These are phyloP conservation scores for Talaromyces pinophilus DNA, from an alignment of 2,329 filamentous ascomycete species.

Conservation along the genomic window DNA sequence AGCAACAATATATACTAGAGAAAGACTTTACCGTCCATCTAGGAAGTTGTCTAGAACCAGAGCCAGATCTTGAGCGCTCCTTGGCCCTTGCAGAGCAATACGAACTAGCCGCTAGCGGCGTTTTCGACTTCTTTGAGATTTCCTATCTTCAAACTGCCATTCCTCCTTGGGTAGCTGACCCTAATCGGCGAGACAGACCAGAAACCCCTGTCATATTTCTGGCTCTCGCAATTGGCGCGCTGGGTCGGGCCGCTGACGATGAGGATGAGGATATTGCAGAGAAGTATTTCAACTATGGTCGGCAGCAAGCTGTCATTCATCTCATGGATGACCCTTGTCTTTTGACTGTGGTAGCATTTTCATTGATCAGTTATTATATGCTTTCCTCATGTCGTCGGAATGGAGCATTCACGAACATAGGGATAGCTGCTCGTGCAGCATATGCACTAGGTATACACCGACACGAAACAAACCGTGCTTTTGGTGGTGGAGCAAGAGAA, in stretches of 20 bases:
- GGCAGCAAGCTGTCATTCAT: slow-evolving; percentile 36
- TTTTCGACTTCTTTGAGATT: slow-evolving; percentile 38
- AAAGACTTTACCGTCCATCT: slow-evolving; percentile 4
- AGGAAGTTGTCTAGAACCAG: slow-evolving; percentile 21
- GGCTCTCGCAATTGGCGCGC: slow-evolving; percentile 4
- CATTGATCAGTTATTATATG: slow-evolving; percentile 56
- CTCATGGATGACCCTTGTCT: slow-evolving; percentile 48
- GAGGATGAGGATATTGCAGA: slow-evolving; percentile 38
- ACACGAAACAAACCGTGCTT: slow-evolving; percentile 49
- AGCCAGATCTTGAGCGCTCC: slow-evolving; percentile 30
- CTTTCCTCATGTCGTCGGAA: slow-evolving; percentile 55
- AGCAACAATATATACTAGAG: slow-evolving; percentile 46
- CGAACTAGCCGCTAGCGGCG: slow-evolving; percentile 29
- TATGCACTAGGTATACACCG: slow-evolving; percentile 57
- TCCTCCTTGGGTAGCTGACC: slow-evolving; percentile 34
- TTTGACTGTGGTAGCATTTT: slow-evolving; percentile 54
- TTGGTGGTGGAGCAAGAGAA: slow-evolving; percentile 41
- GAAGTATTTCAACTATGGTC: slow-evolving; percentile 39
- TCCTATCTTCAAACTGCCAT: slow-evolving; percentile 32
- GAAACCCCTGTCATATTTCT: neutral
- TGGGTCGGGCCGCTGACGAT: slow-evolving; percentile 37
- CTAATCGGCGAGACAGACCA: neutral
- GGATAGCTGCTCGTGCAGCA: slow-evolving; percentile 54
- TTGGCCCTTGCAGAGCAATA: slow-evolving; percentile 37
- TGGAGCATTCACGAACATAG: slow-evolving; percentile 55